These are phyloP conservation scores for Thermomyces lanuginosus DNA, from an alignment of 2,329 filamentous ascomycete genomes.

Conservation along the genomic window DNA sequence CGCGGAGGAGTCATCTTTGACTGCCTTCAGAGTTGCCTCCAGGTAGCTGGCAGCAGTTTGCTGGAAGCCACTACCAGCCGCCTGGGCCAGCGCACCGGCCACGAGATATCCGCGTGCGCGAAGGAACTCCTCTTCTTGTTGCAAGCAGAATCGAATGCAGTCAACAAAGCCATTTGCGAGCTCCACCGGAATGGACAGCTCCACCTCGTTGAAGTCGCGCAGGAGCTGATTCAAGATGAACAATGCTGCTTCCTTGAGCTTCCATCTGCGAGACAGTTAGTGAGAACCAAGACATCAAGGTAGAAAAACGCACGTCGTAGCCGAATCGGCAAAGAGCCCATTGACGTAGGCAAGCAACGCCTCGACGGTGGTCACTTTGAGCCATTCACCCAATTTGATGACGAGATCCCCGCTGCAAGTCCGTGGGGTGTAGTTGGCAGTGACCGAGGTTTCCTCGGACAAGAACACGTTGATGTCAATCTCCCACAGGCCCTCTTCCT, in stretches of 20 bases:
- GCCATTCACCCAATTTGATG: slow-evolving; percentile 85
- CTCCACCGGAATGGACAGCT: slow-evolving; percentile 51
- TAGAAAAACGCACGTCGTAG: slow-evolving; percentile 17
- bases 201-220: slow-evolving; percentile 65
- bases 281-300: not conserved
- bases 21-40: slow-evolving; percentile 53
- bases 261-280: slow-evolving; percentile 34
- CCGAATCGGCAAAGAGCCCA: slow-evolving; percentile 45
- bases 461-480: slow-evolving; percentile 92
- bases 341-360: slow-evolving; percentile 64
- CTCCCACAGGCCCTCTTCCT: slow-evolving; percentile 92
- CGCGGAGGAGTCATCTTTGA: slow-evolving; percentile 61
- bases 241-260: slow-evolving; percentile 61
- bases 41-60: slow-evolving; percentile 22
- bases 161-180: slow-evolving; percentile 60
- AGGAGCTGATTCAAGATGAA: slow-evolving; percentile 74
- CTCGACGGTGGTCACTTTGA: slow-evolving; percentile 57
- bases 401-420: slow-evolving; percentile 84
- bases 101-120: slow-evolving; percentile 76
- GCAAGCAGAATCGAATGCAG: slow-evolving; percentile 63
- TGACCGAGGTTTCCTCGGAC: slow-evolving; percentile 86
- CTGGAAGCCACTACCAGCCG: slow-evolving; percentile 40
- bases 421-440: slow-evolving; percentile 86
- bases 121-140: slow-evolving; percentile 55
- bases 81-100: slow-evolving; percentile 61